Evolutionary conservation across 257 asterid genomes (phyloP).

Genomic region (Solanum virginianum): DNA sequence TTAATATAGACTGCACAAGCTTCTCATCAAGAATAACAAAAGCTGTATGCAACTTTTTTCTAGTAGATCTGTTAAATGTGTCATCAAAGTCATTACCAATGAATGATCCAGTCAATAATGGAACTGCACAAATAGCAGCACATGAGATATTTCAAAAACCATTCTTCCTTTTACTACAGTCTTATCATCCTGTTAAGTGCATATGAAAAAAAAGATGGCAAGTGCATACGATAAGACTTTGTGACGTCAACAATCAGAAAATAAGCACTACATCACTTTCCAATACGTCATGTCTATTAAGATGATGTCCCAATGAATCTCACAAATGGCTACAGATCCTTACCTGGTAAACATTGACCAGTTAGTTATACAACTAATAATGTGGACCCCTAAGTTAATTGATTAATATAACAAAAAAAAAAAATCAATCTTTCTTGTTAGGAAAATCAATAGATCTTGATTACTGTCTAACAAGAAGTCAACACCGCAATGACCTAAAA

Average conservation of each 20-base stretch:
- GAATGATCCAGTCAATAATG: background rate
- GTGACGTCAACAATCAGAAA: background rate
- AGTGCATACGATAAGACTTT: background rate
- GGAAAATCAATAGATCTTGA: background rate
- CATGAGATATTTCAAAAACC: background rate
- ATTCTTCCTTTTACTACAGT: background rate
- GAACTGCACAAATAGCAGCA: background rate
- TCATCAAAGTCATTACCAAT: background rate
- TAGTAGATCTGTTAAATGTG: background rate
- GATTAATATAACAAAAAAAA: background rate
- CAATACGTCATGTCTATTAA: background rate
- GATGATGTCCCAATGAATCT: background rate
- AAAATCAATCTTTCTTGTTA: background rate
- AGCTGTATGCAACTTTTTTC: background rate
- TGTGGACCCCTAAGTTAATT: background rate
- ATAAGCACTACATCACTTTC: background rate
- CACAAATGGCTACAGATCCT: background rate
- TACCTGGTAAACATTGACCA: background rate
- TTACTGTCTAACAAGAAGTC: background rate
- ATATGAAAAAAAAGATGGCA: background rate
- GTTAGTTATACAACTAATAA: background rate
- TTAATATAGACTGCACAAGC: background rate
- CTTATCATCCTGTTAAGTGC: background rate
- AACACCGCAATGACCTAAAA: background rate
- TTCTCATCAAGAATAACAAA: background rate